Evolutionary conservation across 2,329 filamentous ascomycete genomes (phyloP), one percentile per base, ranked within the genome.

Genomic region (Fusarium miscanthi): DNA sequence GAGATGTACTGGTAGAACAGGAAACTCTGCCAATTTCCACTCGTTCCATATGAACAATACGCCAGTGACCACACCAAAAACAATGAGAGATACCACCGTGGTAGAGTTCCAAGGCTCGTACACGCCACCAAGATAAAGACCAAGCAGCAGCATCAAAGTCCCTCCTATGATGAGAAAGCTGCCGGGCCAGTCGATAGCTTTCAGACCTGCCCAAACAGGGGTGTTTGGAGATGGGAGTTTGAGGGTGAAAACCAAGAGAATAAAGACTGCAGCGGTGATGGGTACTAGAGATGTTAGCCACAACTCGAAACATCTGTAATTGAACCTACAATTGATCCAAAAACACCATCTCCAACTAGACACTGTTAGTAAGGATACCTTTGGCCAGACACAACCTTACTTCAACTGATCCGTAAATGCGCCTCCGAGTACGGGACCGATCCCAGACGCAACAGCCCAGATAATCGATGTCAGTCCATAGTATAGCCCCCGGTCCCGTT

Each of bases 61-160:
- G 8, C 87, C 81, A 3, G 86, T 83, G 16, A 87, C 71, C 42
- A 84, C 71, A 41, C 90, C 89, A 74, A 92, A 90, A 53, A 92
- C 82, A 63, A 93, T 81, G 37, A 92, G 84, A 76, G 89, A 90
- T 52, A 93, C 81, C 19, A 93, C 89, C 4, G 85, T 86, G 0
- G 89, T 82, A 1, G 90, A 92, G 65, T 81, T 79, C 91, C 91
- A 93, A 0, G 90, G 89, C 60, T 87, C 83, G 4, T 84, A 84
- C 27, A 89, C 86, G 23, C 92, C 92, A 17, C 92, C 92, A 58
- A 91, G 90, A 72, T 93, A 89, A 27, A 94, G 85, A 5, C 90
- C 92, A 19, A 93, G 85, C 4, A 94, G 85, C 23, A 94, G 81
- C 90, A 94, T 93, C 51, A 93, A 80, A 0, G 89, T 90, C 8